Percentiles rank a stretch among this genome's conserved stretches.
Evolutionary conservation across 208 protist genomes (phyloP).

Genomic region (Crithidia bombi): DNA sequence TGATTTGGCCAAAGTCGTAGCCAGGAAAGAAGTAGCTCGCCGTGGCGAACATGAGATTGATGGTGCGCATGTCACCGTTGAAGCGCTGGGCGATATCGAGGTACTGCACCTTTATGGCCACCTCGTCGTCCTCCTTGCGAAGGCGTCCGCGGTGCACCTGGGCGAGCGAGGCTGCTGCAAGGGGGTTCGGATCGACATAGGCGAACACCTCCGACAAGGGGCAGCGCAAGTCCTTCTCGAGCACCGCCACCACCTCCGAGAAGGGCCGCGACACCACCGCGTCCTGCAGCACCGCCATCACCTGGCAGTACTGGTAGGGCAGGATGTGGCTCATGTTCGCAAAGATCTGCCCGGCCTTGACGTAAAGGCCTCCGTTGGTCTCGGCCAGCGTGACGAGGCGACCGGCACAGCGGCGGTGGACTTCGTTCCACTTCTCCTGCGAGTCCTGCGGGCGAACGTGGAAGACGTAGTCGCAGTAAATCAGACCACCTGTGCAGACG

Average conservation of each 20-base stretch:
- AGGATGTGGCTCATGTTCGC: slow-evolving; percentile 94
- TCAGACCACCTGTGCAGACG: slow-evolving; percentile 55
- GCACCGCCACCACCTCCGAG: slow-evolving; percentile 75
- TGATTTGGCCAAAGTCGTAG: slow-evolving; percentile 88
- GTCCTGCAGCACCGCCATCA: slow-evolving; percentile 85
- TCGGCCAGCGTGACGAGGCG: slow-evolving; percentile 82
- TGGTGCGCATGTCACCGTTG: slow-evolving; percentile 89
- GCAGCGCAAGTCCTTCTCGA: slow-evolving; percentile 66
- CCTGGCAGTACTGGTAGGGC: slow-evolving; percentile 87
- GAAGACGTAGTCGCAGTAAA: slow-evolving; percentile 79
- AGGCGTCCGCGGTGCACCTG: slow-evolving; percentile 88
- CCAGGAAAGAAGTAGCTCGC: slow-evolving; percentile 81
- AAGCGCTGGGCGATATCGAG: slow-evolving; percentile 88
- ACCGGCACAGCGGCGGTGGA: slow-evolving; percentile 74
- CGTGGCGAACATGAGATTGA: slow-evolving; percentile 69
- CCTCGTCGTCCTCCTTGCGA: slow-evolving; percentile 65
- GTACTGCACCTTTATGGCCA: slow-evolving; percentile 97
- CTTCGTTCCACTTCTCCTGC: slow-evolving; percentile 76
- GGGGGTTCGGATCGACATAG: slow-evolving; percentile 65
- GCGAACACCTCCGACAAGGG: slow-evolving; percentile 68
- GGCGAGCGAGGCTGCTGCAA: slow-evolving; percentile 90
- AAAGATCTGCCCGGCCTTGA: slow-evolving; percentile 95
- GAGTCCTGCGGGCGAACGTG: slow-evolving; percentile 40
- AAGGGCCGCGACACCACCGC: slow-evolving; percentile 75
- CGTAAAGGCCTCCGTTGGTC: slow-evolving; percentile 93